These are phyloP conservation scores for Aureoboletus auriporus DNA, from an alignment of 768 basidiomycete genomes.

Conservation along the genomic window DNA sequence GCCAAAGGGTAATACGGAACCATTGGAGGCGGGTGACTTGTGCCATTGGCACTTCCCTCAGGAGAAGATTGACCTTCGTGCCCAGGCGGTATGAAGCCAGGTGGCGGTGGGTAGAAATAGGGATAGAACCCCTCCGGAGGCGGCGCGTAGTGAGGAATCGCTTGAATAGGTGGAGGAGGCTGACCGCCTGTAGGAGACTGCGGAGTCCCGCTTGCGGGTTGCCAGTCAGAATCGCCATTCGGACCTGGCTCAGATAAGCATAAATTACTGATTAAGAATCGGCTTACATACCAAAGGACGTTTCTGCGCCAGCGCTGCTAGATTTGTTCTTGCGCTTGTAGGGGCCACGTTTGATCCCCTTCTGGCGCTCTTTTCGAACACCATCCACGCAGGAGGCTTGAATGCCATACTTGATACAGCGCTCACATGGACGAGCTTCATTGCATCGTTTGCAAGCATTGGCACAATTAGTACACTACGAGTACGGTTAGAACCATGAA, in stretches of 20 bases:
- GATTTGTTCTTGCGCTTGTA: constrained; percentile 50
- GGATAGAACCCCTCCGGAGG: constrained; percentile 43
- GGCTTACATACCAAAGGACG: constrained; percentile 20
- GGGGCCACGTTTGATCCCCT: constrained; percentile 54
- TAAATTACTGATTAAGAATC: constrained; percentile 2
- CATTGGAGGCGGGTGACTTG: constrained; percentile 26
- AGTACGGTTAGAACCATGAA: constrained; percentile 1
- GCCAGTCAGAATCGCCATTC: constrained; percentile 34
- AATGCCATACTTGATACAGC: constrained; percentile 61
- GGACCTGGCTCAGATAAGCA: constrained; percentile 13
- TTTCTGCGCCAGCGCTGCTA: constrained; percentile 15
- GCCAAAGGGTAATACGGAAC: constrained; percentile 36
- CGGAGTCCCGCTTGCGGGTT: constrained; percentile 20
- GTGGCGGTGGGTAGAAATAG: constrained; percentile 39
- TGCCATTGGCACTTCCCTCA: constrained; percentile 31
- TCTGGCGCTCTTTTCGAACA: constrained; percentile 61
- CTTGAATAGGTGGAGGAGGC: constrained; percentile 24
- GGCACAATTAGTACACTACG: constrained; percentile 54
- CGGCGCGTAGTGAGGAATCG: constrained; percentile 29
- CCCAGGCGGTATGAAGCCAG: constrained; percentile 37
- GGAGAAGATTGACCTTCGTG: constrained; percentile 34
- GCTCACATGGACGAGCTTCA: constrained; percentile 57
- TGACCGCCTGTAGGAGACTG: constrained; percentile 13
- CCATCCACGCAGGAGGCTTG: constrained; percentile 56
- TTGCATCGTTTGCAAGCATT: constrained; percentile 56